These are phyloP conservation scores for Penicillium cinerascens DNA, from an alignment of 495 filamentous ascomycete species.

Conservation along the genomic window DNA sequence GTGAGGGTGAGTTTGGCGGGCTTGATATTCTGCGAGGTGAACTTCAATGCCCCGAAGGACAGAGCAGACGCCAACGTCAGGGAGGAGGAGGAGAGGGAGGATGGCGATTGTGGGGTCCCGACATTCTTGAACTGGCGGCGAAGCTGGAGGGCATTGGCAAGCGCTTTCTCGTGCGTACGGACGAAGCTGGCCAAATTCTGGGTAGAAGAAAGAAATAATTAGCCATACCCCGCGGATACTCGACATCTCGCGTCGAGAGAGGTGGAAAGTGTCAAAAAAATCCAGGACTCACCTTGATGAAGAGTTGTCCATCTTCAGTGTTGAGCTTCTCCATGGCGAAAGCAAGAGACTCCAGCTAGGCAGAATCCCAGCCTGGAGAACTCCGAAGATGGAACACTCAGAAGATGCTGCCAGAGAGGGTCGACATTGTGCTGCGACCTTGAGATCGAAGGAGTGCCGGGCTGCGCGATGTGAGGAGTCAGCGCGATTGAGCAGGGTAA, in stretches of 20 bases:
- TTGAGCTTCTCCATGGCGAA: constrained; percentile 50
- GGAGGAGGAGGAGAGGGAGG: constrained; percentile 53
- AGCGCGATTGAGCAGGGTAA: constrained; percentile 3
- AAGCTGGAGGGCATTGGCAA: constrained; percentile 91
- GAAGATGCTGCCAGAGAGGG: constrained; percentile 28
- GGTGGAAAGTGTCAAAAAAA: not conserved
- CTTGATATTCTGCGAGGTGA: constrained; percentile 79
- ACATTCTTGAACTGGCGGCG: constrained; percentile 65
- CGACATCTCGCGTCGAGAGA: not conserved
- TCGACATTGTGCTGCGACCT: constrained; percentile 42
- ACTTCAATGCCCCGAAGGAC: constrained; percentile 77
- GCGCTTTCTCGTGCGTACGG: constrained; percentile 92
- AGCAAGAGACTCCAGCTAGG: constrained; percentile 24
- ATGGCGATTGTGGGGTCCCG: constrained; percentile 42
- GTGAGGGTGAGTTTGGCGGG: constrained; percentile 89
- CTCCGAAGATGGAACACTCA: constrained; percentile 40
- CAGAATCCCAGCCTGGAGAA: constrained; percentile 29
- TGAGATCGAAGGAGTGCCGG: constrained; percentile 20
- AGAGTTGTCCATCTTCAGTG: constrained; percentile 83
- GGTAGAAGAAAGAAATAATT: not conserved
- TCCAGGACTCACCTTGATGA: constrained; percentile 65
- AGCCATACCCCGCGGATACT: not conserved
- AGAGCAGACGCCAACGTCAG: constrained; percentile 75
- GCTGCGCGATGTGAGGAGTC: constrained; percentile 11
- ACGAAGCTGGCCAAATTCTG: constrained; percentile 94